Conservation (phyloP, 139 green algal genomes). For the Diplosphaera chodatii region DNA sequence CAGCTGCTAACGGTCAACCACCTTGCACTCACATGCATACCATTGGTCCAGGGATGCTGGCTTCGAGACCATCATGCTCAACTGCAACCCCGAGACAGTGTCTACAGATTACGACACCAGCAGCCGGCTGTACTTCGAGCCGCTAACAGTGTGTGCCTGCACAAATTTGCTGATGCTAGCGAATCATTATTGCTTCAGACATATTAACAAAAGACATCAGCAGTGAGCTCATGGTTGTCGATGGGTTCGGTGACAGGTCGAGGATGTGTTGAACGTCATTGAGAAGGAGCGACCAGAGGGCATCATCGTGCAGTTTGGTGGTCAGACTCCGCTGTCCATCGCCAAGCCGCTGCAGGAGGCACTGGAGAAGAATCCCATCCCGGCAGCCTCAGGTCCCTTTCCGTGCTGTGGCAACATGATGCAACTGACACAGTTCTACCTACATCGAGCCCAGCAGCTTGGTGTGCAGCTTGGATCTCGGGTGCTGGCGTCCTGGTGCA, state of each 20-base stretch:
- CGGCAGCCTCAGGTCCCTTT: slow-evolving; percentile 58
- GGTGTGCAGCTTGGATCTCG: too few species aligned
- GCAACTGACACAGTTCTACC: too few species aligned
- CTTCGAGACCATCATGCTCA: slow-evolving; percentile 99
- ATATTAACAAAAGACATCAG: too few species aligned
- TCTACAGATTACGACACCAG: slow-evolving; percentile 99
- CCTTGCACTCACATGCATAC: too few species aligned
- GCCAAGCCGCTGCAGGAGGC: slow-evolving; percentile 69
- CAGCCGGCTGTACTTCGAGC: slow-evolving; percentile 99
- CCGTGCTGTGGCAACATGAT: too few species aligned
- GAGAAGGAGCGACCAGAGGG: slow-evolving; percentile 91
- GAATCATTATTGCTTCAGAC: too few species aligned
- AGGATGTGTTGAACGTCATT: slow-evolving; percentile 97
- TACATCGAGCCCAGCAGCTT: too few species aligned
- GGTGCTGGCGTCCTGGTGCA: too few species aligned
- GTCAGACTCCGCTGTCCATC: slow-evolving; percentile 96
- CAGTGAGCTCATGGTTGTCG: too few species aligned
- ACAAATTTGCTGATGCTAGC: too few species aligned
- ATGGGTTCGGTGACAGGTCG: slow-evolving; percentile 29
- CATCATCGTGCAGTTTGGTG: slow-evolving; percentile 99
- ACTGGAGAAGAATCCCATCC: slow-evolving; percentile 71
- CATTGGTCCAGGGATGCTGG: slow-evolving; percentile 66
- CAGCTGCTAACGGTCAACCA: too few species aligned
- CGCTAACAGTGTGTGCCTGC: slow-evolving; percentile 67
- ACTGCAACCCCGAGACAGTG: slow-evolving; percentile 99